Evolutionary conservation across 2,329 filamentous ascomycete genomes (phyloP).

Genomic region (Cladophialophora bantiana): DNA sequence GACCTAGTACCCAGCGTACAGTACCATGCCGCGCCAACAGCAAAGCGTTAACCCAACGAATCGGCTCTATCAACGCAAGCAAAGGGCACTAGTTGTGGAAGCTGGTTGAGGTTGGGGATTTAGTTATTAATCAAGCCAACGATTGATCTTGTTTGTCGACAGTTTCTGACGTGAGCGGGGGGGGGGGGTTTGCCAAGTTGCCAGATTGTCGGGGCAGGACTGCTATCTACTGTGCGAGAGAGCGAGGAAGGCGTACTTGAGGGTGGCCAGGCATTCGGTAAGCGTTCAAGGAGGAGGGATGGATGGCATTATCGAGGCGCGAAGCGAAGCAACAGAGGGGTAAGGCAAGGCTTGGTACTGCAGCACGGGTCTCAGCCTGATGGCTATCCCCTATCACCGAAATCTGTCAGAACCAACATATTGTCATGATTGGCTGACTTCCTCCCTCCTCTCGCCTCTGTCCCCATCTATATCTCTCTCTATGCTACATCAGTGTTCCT

Average conservation of each 20-base stretch:
- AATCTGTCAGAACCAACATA: not conserved
- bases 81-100: not conserved
- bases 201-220: not conserved
- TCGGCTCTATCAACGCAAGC: not conserved
- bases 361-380: not conserved
- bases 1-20: not conserved
- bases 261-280: not conserved
- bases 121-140: not conserved
- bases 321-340: not conserved
- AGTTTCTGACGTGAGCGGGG: not conserved
- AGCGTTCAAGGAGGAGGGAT: not conserved
- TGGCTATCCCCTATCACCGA: not conserved
- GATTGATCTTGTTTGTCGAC: not conserved
- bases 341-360: constrained; percentile 6
- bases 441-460: not conserved
- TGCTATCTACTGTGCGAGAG: not conserved
- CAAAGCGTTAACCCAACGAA: not conserved
- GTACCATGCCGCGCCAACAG: not conserved
- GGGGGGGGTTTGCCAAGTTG: not conserved
- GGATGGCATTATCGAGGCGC: not conserved
- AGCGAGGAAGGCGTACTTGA: not conserved
- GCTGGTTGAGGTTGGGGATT: not conserved
- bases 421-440: not conserved
- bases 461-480: not conserved
- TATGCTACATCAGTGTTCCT: not conserved